Base-by-base conservation (phyloP, 2,329 filamentous ascomycete genomes). In the Alternaria rosae region DNA sequence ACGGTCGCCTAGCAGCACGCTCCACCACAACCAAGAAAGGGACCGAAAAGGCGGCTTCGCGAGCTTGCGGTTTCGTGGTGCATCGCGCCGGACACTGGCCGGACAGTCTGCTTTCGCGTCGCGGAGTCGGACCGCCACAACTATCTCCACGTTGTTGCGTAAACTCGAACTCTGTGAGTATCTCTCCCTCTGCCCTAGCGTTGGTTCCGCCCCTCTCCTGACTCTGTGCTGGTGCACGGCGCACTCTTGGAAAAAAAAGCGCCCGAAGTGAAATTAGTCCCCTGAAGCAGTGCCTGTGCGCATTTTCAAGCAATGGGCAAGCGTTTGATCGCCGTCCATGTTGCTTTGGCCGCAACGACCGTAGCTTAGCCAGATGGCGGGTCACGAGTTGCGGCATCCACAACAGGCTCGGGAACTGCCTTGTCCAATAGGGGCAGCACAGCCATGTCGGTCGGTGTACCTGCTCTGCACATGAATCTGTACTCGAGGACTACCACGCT, bases 241-340 rank as follows among this genome's bases (percentile, higher is more conserved):
- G 68, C 65, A 57, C 54, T 62, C 64, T n/a, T n/a, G 61, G 59
- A 25, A 38, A 62, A 59, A 56, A 61, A 48, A 45, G 59, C 64
- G 55, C 50, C 23, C 55, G 20, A 47, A 38, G 50, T 61, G 71
- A 73, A 72, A 76, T 73, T 75, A 74, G 69, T 73, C 72, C 68
- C 76, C 74, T 76, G 70, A 75, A 57, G 63, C 68, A 57, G 54
- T 56, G 65, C 65, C 73, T 72, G 69, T 67, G 68, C 69, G 65
- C 41, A 59, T 60, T 63, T 59, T 70, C 68, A 74, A 76, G 75
- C 75, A 77, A 69, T 75, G 72, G 68, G 66, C 74, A 76, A 68
- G 76, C 75, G 76, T 79, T 78, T 78, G 76, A 79, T 79, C 76
- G 75, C 75, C 76, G 71, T 73, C 68, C 66, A 72, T 65, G 63